Evolutionary conservation across 2,329 filamentous ascomycete genomes (phyloP).

Genomic region (Pestalotiopsis sp.): DNA sequence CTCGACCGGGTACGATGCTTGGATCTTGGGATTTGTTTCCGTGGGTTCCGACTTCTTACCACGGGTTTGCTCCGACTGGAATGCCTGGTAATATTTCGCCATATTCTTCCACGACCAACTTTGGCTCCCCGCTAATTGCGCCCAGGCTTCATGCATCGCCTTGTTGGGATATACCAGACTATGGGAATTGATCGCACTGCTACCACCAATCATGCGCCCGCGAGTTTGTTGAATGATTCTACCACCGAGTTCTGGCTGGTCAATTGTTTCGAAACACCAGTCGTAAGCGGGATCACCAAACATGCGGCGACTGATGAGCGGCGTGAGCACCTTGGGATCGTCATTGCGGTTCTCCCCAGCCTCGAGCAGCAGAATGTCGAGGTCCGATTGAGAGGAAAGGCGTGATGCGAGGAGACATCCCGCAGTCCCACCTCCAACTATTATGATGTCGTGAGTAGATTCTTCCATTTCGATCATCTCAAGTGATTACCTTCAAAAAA

Average conservation of each 20-base stretch:
- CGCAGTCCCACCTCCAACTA: neutral
- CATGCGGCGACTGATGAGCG: neutral
- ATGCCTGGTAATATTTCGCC: neutral
- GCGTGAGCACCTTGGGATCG: neutral
- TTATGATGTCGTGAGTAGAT: neutral
- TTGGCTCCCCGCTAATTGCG: constrained; percentile 4
- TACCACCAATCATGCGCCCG: constrained; percentile 20
- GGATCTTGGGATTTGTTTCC: neutral
- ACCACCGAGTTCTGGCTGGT: neutral
- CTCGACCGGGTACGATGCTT: neutral
- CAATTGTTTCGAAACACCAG: neutral
- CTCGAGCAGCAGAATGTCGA: neutral
- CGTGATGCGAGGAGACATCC: neutral
- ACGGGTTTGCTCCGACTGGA: neutral
- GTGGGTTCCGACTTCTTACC: neutral
- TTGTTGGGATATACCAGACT: constrained; percentile 15
- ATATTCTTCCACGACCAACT: neutral
- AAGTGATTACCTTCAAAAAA: neutral
- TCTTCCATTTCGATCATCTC: neutral
- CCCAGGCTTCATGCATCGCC: constrained; percentile 18
- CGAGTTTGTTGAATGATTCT: constrained; percentile 1
- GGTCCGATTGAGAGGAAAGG: neutral
- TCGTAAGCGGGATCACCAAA: neutral
- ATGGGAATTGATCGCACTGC: constrained; percentile 19
- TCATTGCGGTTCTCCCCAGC: neutral